Conservation (phyloP, 352 stramenopile species). For the Phytophthora fragariae region DNA sequence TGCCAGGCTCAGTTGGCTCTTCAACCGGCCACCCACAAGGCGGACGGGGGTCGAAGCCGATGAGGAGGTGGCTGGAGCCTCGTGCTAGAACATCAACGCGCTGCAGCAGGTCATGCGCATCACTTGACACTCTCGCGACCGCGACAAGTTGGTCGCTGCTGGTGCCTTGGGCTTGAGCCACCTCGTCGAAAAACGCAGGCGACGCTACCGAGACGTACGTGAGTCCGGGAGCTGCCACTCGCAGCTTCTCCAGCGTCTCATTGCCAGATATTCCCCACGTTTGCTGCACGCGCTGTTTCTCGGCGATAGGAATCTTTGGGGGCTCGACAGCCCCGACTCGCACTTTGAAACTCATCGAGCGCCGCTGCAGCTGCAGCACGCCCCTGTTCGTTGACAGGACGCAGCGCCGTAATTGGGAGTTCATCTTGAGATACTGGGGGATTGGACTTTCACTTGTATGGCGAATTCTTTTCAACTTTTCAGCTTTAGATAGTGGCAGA, state of each 20-base stretch:
- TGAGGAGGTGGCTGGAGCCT: conserved; percentile 24
- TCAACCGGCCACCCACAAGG: conserved; percentile 28
- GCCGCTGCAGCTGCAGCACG: conserved; percentile 12
- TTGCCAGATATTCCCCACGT: conserved; percentile 43
- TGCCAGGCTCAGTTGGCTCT: conserved; percentile 8
- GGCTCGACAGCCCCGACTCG: conserved; percentile 16
- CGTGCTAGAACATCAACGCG: conserved; percentile 24
- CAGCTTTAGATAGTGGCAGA: no score
- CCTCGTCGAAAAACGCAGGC: conserved; percentile 34
- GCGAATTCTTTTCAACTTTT: conserved; percentile 5
- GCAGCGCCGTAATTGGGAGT: conserved; percentile 18
- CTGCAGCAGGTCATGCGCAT: conserved; percentile 22
- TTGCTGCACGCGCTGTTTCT: conserved; percentile 35
- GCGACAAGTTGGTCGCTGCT: conserved; percentile 27
- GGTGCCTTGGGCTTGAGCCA: conserved; percentile 21
- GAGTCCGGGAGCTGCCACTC: conserved; percentile 39
- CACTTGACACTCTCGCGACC: conserved; percentile 30
- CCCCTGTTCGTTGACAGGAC: conserved; percentile 4
- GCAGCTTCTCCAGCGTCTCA: conserved; percentile 33
- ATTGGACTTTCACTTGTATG: conserved; percentile 10
- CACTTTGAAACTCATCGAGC: conserved; percentile 37
- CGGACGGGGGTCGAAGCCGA: conserved; percentile 33
- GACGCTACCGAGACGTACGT: conserved; percentile 49
- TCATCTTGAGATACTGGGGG: conserved; percentile 5
- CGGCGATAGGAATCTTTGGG: conserved; percentile 26